Conservation (phyloP, 1,139 yeast genomes). For the Hansenula lynferdii region DNA sequence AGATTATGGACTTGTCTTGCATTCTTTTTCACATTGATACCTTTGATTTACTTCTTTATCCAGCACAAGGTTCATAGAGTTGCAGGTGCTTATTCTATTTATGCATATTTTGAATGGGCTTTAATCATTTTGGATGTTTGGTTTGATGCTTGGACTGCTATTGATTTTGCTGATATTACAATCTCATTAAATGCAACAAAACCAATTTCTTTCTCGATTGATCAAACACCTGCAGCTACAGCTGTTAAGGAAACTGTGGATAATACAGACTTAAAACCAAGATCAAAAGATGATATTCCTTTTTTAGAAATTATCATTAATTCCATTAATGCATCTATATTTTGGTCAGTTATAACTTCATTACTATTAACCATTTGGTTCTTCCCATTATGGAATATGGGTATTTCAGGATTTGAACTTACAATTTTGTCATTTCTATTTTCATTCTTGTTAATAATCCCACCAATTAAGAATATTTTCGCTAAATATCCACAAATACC, state of each 20-base stretch:
- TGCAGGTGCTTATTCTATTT: constrained; percentile 93
- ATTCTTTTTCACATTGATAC: constrained; percentile 70
- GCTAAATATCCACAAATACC: constrained; percentile 43
- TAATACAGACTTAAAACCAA: constrained; percentile 12
- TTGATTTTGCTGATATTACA: constrained; percentile 60
- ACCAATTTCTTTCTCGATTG: constrained; percentile 10
- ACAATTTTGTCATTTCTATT: constrained; percentile 54
- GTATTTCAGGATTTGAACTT: constrained; percentile 91
- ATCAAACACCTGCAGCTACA: not conserved
- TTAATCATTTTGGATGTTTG: constrained; percentile 76
- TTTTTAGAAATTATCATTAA: constrained; percentile 41
- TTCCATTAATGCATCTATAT: constrained; percentile 57
- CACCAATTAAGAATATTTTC: constrained; percentile 43
- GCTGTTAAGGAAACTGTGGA: constrained; percentile 19
- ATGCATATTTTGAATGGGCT: constrained; percentile 94
- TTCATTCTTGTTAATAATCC: constrained; percentile 52
- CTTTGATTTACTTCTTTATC: constrained; percentile 83
- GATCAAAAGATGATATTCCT: constrained; percentile 24
- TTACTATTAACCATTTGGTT: constrained; percentile 89
- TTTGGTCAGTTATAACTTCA: constrained; percentile 82
- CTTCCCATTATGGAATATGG: constrained; percentile 98
- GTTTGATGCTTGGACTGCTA: constrained; percentile 75
- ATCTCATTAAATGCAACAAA: constrained; percentile 26
- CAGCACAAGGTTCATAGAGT: constrained; percentile 86
- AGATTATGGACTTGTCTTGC: constrained; percentile 51